Percentiles rank a stretch among this genome's conserved stretches.
Evolutionary conservation across 441 rosid species (phyloP).

Genomic region (Viola pubescens): DNA sequence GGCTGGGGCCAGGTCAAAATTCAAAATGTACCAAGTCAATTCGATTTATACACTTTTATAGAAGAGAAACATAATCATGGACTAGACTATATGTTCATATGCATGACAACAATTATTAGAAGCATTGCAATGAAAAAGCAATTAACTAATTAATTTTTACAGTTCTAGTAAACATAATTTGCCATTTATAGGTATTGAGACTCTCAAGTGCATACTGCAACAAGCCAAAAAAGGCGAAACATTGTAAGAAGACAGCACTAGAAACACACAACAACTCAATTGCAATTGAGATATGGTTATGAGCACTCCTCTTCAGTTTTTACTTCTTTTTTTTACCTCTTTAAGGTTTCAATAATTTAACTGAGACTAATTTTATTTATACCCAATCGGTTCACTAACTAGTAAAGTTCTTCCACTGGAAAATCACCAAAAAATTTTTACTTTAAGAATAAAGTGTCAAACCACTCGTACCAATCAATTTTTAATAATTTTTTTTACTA

Average conservation of each 20-base stretch:
- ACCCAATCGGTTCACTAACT: too few relatives aligned
- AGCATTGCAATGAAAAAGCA: background rate
- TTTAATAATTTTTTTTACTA: too few relatives aligned
- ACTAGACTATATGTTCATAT: slow-evolving; percentile 28
- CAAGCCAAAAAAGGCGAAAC: background rate
- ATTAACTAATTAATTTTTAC: background rate
- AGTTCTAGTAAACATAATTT: slow-evolving; percentile 10
- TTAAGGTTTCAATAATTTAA: background rate
- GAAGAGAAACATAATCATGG: slow-evolving; percentile 33
- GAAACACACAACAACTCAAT: background rate
- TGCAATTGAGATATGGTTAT: background rate
- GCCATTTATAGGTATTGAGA: slow-evolving; percentile 16
- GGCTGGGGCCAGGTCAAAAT: slow-evolving; percentile 27
- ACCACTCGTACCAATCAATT: too few relatives aligned
- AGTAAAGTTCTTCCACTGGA: too few relatives aligned
- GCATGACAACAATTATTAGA: slow-evolving; percentile 31
- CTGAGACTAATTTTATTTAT: too few relatives aligned
- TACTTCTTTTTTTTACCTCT: background rate
- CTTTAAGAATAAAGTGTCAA: too few relatives aligned
- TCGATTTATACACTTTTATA: slow-evolving; percentile 15
- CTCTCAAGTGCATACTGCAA: slow-evolving; percentile 11
- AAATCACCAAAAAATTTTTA: too few relatives aligned
- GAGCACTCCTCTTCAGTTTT: too few relatives aligned
- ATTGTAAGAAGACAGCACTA: background rate
- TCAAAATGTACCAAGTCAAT: slow-evolving; percentile 22